phyloP scores from a whole-genome alignment of 441 rosid species.

The Geranium incanum region DNA sequence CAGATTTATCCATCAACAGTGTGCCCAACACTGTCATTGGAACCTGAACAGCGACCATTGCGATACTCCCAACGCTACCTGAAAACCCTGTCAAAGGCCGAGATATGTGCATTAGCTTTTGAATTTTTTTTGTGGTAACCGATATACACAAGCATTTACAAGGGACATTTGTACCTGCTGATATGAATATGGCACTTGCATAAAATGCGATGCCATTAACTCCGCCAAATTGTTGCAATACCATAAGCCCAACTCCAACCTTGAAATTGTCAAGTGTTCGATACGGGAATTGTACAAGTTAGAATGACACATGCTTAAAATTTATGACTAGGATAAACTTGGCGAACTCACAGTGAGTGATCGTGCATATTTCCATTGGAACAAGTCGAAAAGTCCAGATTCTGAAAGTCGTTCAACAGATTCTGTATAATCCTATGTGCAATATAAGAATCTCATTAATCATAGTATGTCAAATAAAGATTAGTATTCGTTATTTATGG shows the following conservation, averaged over 20 bases:
- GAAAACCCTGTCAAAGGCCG: constrained; percentile 45
- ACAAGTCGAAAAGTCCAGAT: constrained; percentile 42
- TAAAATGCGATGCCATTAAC: constrained; percentile 48
- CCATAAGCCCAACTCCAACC: constrained; percentile 62
- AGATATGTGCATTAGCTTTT: constrained; percentile 4
- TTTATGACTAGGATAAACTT: constrained; percentile 3
- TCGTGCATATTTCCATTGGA: constrained; percentile 47
- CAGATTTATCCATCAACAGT: constrained; percentile 59
- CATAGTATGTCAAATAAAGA: not conserved
- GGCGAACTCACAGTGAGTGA: constrained; percentile 48
- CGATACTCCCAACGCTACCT: constrained; percentile 49
- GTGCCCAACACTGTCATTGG: constrained; percentile 64
- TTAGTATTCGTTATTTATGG: too few species aligned
- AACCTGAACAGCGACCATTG: constrained; percentile 69
- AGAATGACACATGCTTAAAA: constrained; percentile 4
- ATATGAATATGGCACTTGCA: constrained; percentile 42
- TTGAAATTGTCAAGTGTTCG: constrained; percentile 12
- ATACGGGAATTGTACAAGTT: not conserved
- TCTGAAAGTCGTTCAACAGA: constrained; percentile 35
- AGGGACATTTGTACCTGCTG: constrained; percentile 31
- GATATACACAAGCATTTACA: not conserved
- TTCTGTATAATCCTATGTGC: constrained; percentile 51
- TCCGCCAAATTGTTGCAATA: constrained; percentile 58
- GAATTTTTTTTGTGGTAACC: not conserved
- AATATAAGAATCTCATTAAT: not conserved